Conservation (phyloP, 78 protist species). For the Tieghemostelium lacteum region DNA sequence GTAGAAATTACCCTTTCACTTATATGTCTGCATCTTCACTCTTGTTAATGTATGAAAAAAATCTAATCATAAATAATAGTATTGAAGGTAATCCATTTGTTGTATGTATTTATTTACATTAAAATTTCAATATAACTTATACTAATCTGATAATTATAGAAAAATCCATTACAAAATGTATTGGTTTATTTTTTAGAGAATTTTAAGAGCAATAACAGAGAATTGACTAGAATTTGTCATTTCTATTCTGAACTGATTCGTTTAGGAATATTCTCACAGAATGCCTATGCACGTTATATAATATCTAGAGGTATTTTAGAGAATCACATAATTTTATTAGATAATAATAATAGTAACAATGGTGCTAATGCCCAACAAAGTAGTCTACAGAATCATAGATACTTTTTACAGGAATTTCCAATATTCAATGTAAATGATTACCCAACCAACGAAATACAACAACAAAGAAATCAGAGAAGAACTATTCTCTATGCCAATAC, state of each 20-base stretch:
- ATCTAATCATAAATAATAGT: conserved; percentile 13
- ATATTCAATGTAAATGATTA: conserved; percentile 59
- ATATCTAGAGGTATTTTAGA: conserved; percentile 72
- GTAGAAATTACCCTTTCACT: conserved; percentile 37
- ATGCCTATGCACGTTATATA: conserved; percentile 61
- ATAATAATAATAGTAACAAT: neutral
- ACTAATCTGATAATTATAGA: neutral
- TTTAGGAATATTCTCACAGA: conserved; percentile 45
- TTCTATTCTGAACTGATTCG: conserved; percentile 55
- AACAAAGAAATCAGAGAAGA: conserved; percentile 76
- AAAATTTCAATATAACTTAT: neutral
- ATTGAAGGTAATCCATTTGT: neutral
- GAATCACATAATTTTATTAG: no score
- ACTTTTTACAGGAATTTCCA: conserved; percentile 46
- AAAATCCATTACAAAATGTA: conserved; percentile 59
- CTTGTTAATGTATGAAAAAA: conserved; percentile 31
- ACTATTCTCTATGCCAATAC: conserved; percentile 27
- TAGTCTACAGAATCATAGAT: conserved; percentile 18
- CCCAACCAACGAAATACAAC: conserved; percentile 42
- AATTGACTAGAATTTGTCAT: conserved; percentile 25
- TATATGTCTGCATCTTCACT: conserved; percentile 42
- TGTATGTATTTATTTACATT: neutral
- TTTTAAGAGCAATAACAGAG: conserved; percentile 7
- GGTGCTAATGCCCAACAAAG: neutral
- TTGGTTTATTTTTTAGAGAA: conserved; percentile 57